Base-by-base conservation (phyloP, 768 basidiomycete genomes). In the Phaffia australis region DNA sequence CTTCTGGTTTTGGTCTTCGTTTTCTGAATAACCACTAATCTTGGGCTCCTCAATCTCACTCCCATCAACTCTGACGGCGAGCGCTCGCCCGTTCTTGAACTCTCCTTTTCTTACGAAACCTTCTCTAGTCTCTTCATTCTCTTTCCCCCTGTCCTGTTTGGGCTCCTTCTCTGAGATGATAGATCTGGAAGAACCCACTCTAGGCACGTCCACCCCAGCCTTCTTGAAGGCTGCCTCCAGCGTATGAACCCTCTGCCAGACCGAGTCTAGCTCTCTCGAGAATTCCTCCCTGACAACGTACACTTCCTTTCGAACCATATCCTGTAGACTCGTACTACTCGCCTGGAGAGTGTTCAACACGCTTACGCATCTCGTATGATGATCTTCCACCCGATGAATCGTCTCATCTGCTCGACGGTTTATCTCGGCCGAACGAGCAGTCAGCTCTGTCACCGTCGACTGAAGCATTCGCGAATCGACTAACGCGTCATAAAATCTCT, bases 401-500 rank as follows among this genome's bases (percentile, higher is more conserved):
- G 50, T 47, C 7, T 50, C 62, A 8, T 57, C 62, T 15, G 57
- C 19, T 16, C 61, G 67, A 9, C 58, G 50, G 18, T 59, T 56
- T 27, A 69, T 18, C 25, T 55, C 62, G 11, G 5, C 7, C 35
- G 57, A 27, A 35, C 47, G 49, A 8, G 5, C 14, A 25, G 29
- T 42, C 35, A 69, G 88, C 55, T 87, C 86, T 27, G 80, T 78
- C 8, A 91, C 79, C 85, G 88, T 88, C 48, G 74, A 72, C 77
- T 89, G 89, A 65, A 91, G 81, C 72, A 87, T 83, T 72, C 83
- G 85, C 19, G 86, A 84, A 74, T 89, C 89, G 63, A 84, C 81
- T 42, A 92, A 82, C 3, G 88, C 85, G 67, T 91, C 88, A 73
- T 89, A 92, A 75, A 92, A 91, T 60, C 81, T 75, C 72, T 86